These are phyloP conservation scores for Verticillium nonalfalfae DNA, from an alignment of 2,329 filamentous ascomycete species.

Conservation along the genomic window DNA sequence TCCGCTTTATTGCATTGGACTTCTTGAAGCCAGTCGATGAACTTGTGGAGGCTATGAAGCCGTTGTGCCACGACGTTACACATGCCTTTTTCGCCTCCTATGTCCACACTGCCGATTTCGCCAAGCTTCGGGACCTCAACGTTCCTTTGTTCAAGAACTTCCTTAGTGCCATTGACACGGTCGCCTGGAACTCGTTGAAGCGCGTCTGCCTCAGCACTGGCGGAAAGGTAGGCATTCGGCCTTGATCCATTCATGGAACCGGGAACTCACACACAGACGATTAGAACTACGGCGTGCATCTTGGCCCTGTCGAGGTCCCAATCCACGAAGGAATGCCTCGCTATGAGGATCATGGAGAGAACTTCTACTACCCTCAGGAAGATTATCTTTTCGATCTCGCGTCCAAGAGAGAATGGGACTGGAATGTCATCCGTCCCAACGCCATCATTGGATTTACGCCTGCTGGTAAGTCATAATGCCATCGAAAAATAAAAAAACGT, in stretches of 20 bases:
- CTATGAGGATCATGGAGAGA: slow-evolving; percentile 28
- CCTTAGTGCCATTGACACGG: slow-evolving; percentile 3
- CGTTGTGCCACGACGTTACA: slow-evolving; percentile 5
- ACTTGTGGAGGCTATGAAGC: slow-evolving; percentile 4
- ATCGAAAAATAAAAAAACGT: neutral
- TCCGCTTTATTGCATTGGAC: slow-evolving; percentile 7
- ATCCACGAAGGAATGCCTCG: slow-evolving; percentile 33
- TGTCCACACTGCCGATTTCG: slow-evolving; percentile 7
- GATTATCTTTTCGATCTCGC: slow-evolving; percentile 22
- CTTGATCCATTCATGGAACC: neutral
- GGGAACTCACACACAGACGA: neutral
- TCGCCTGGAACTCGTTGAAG: slow-evolving; percentile 2
- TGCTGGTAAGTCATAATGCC: slow-evolving; percentile 10
- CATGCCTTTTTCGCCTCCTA: slow-evolving; percentile 12
- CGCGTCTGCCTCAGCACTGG: slow-evolving; percentile 9
- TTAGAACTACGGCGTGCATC: slow-evolving; percentile 42
- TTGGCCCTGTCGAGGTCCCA: slow-evolving; percentile 33
- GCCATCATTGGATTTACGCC: slow-evolving; percentile 21
- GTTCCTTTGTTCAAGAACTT: slow-evolving; percentile 10
- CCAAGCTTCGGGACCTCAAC: slow-evolving; percentile 5
- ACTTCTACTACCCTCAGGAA: slow-evolving; percentile 42
- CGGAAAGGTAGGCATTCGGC: slow-evolving; percentile 3
- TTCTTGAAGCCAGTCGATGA: slow-evolving; percentile 9
- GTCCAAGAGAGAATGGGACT: slow-evolving; percentile 14
- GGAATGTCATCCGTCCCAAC: slow-evolving; percentile 20